Evolutionary conservation across 257 asterid species (phyloP).

Genomic region (Solanum raphanifolium): DNA sequence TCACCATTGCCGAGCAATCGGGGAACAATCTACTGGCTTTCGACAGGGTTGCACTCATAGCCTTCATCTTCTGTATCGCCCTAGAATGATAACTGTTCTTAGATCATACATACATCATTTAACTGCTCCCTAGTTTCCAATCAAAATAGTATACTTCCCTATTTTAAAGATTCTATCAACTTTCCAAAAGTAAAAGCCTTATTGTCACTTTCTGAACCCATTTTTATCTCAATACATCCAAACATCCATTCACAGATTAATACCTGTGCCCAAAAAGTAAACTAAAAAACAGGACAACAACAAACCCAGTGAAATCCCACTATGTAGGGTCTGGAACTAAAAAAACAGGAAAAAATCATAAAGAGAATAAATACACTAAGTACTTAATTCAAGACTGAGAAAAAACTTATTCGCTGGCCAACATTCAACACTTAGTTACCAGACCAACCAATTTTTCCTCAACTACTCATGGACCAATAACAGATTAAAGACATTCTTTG

Average conservation of each 20-base stretch:
- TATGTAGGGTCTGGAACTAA: neutral
- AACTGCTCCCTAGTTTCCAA: neutral
- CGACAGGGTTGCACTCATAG: conserved; percentile 44
- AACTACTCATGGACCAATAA: neutral
- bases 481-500: neutral
- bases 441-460: neutral
- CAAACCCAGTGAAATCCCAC: neutral
- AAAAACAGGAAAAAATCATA: neutral
- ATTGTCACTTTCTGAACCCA: neutral
- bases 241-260: neutral
- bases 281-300: neutral
- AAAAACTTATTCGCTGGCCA: neutral
- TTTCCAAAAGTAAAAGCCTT: neutral
- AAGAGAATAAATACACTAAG: neutral
- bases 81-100: neutral
- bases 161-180: neutral
- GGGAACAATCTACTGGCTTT: conserved; percentile 47
- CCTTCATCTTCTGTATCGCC: conserved; percentile 23
- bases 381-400: neutral
- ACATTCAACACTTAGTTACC: neutral
- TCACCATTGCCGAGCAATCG: conserved; percentile 42
- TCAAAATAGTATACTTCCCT: neutral
- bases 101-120: neutral
- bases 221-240: neutral
- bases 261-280: neutral